Conservation (phyloP, 2,329 filamentous ascomycete genomes). For the Cordyceps fumosorosea region DNA sequence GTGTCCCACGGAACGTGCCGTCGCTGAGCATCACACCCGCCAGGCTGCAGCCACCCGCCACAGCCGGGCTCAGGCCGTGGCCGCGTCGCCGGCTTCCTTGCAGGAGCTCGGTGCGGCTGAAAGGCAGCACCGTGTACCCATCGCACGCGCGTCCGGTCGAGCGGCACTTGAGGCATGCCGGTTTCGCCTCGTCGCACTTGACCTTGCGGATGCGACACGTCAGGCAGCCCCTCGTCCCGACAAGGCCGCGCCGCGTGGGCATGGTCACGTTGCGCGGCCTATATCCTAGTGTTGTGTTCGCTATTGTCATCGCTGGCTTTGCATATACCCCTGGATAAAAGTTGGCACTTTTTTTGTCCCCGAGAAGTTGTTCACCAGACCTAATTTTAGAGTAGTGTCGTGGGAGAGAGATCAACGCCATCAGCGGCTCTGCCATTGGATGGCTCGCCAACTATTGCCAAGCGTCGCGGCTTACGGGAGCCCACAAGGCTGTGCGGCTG, state of each 20-base stretch:
- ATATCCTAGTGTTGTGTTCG: neutral
- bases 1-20: neutral
- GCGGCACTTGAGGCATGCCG: neutral
- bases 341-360: neutral
- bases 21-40: neutral
- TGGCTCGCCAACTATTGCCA: neutral
- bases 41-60: neutral
- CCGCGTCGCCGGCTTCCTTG: neutral
- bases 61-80: neutral
- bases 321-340: neutral
- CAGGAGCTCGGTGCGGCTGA: constrained; percentile 1
- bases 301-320: neutral
- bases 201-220: constrained; percentile 10
- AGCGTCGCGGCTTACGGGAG: neutral
- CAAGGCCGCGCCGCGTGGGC: neutral
- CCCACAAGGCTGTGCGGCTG: neutral
- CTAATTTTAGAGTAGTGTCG: neutral
- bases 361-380: neutral
- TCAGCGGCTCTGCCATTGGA: neutral
- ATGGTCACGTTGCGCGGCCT: neutral
- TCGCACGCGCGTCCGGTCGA: constrained; percentile 5
- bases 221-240: neutral
- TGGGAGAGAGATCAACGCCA: neutral
- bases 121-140: neutral
- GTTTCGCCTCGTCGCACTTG: constrained; percentile 7